phyloP scores from a whole-genome alignment of 108 stramenopile species.

The Chaetoceros muelleri region DNA sequence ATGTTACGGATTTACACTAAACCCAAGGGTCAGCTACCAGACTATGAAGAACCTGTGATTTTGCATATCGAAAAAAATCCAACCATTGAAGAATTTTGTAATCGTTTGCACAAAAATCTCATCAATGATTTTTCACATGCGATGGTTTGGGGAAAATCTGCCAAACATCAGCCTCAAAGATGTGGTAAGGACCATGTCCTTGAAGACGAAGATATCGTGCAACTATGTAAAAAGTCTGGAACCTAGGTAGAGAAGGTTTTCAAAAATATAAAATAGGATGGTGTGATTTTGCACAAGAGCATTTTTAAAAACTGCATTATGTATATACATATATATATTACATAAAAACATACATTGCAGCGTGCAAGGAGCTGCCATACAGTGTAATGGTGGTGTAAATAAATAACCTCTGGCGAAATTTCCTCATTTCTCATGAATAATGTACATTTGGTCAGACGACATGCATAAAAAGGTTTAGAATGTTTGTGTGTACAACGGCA shows the following conservation, averaged over 20 bases:
- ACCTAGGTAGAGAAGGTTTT: too few species aligned
- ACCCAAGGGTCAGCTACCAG: slow-evolving; percentile 96
- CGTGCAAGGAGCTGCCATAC: too few species aligned
- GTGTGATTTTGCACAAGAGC: too few species aligned
- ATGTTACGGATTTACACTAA: slow-evolving; percentile 99
- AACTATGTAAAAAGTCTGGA: slow-evolving; percentile 64
- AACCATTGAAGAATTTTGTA: slow-evolving; percentile 94
- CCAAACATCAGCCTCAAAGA: slow-evolving; percentile 97
- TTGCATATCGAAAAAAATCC: slow-evolving; percentile 87
- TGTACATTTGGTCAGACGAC: too few species aligned
- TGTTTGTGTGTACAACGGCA: too few species aligned
- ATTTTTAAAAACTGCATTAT: too few species aligned
- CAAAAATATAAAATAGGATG: slow-evolving; percentile 7
- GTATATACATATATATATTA: too few species aligned
- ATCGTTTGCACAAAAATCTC: slow-evolving; percentile 80
- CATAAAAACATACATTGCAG: too few species aligned
- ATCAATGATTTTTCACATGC: slow-evolving; percentile 87
- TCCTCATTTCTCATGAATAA: too few species aligned
- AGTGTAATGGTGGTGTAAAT: too few species aligned
- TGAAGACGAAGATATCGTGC: slow-evolving; percentile 94
- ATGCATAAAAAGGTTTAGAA: too few species aligned
- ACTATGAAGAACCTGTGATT: slow-evolving; percentile 96
- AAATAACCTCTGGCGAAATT: too few species aligned
- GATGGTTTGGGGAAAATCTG: slow-evolving; percentile 90
- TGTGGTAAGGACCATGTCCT: slow-evolving; percentile 95